Evolutionary conservation across 2,329 filamentous ascomycete genomes (phyloP).

Genomic region (Cryphonectria parasitica): DNA sequence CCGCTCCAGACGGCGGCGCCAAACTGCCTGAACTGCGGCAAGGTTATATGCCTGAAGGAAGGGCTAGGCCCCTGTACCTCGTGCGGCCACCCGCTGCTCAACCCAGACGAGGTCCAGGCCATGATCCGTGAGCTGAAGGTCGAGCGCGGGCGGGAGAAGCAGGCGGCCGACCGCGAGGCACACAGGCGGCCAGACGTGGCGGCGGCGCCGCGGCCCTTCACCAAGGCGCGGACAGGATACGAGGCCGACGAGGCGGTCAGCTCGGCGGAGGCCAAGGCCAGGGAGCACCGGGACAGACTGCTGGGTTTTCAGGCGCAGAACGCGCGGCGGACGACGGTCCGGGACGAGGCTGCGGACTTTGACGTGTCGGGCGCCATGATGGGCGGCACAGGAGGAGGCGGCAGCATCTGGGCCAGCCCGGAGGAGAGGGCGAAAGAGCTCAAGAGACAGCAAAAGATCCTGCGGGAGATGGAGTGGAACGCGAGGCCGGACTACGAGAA

Average conservation of each 20-base stretch:
- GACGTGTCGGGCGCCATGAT: conserved; percentile 54
- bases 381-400: conserved; percentile 52
- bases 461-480: conserved; percentile 87
- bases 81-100: conserved; percentile 77
- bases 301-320: conserved; percentile 86
- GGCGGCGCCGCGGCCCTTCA: conserved; percentile 63
- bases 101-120: conserved; percentile 72
- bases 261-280: conserved; percentile 69
- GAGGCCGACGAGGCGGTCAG: conserved; percentile 43
- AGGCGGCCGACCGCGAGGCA: conserved; percentile 76
- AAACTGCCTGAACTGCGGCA: conserved; percentile 90
- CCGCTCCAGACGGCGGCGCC: conserved; percentile 88
- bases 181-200: conserved; percentile 70
- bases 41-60: conserved; percentile 93
- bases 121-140: conserved; percentile 85
- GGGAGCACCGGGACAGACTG: conserved; percentile 79
- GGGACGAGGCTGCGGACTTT: conserved; percentile 78
- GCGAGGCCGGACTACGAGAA: conserved; percentile 87
- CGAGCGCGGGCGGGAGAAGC: conserved; percentile 84
- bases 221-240: conserved; percentile 47
- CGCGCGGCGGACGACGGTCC: conserved; percentile 78
- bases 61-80: conserved; percentile 93
- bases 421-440: conserved; percentile 81
- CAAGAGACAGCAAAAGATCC: conserved; percentile 81
- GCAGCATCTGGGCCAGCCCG: conserved; percentile 81